Evolutionary conservation across 2,329 filamentous ascomycete genomes (phyloP), one percentile per base, ranked within the genome.

Genomic region (Ophiostoma sp.): DNA sequence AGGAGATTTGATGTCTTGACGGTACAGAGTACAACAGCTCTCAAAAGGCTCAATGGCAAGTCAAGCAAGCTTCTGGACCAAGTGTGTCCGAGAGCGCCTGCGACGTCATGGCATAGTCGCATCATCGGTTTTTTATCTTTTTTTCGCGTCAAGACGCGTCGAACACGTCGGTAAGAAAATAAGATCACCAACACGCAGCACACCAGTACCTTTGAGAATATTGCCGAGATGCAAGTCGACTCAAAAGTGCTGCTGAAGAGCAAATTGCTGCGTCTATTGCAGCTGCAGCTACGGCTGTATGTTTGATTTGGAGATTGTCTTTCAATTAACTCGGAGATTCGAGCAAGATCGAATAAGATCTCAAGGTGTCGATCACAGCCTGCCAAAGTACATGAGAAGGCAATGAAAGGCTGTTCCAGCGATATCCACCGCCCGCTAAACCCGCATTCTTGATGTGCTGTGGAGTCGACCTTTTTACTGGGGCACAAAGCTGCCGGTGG

Each of bases 21-120:
- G 50, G 3, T 55, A 8, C 22, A 55, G n/a, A 25, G 42, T 45
- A 45, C 42, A 17, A 12, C 42, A 45, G 42, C 19, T 15, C 55
- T 31, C 19, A 25, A 59, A 31, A 33, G 39, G 63, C 63, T 45
- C 42, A 6, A 31, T 31, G 25, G 22, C 39, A 28, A 33, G 9
- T 28, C 22, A 9, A 12, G 50, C 22, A 9, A 12, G 50, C 59
- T 25, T 39, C 25, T 2, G 28, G 1, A 15, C 31, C 19, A 42
- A 61, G 63, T 2, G 63, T 2, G 22, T 15, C 63, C 25, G 39
- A 66, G 42, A 66, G 42, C n/a, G n/a, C 42, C 55, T 69, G 64
- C 64, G 25, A 22, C 64, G 42, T 69, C 25, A 52, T 69, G 64
- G 17, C 25, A 69, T 42, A 33, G 64, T 50, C 42, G 64, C 25